Evolutionary conservation across 345 rosid genomes (phyloP).

Genomic region (Populus alba): DNA sequence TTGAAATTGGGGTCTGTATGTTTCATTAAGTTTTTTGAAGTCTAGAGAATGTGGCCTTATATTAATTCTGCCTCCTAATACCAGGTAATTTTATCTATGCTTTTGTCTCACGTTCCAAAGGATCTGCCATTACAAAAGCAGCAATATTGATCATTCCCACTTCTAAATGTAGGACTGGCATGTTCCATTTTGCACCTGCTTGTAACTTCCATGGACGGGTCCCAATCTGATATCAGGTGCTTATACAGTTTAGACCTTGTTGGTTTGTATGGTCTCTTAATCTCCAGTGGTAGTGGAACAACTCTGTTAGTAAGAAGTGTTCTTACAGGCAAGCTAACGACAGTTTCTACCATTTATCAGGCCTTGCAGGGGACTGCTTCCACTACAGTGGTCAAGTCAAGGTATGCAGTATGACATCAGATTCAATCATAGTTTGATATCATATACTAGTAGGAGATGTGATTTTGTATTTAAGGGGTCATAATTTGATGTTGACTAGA

Average conservation of each 20-base stretch:
- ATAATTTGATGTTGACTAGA: constrained; percentile 6
- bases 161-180: background rate
- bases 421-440: background rate
- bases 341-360: background rate
- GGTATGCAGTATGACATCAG: constrained; percentile 1
- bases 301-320: background rate
- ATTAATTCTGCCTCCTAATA: background rate
- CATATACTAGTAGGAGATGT: background rate
- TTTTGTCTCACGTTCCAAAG: background rate
- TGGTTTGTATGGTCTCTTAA: background rate
- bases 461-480: background rate
- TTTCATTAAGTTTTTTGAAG: background rate
- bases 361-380: background rate
- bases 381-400: background rate
- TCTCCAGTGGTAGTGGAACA: background rate
- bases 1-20: background rate
- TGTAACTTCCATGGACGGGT: background rate
- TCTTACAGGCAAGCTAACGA: background rate
- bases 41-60: background rate
- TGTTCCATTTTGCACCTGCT: background rate
- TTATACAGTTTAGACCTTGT: background rate
- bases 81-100: background rate
- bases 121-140: background rate
- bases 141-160: background rate
- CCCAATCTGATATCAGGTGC: background rate